phyloP scores from a whole-genome alignment of 2,329 filamentous ascomycete genomes.

The Ascosphaera apis region DNA sequence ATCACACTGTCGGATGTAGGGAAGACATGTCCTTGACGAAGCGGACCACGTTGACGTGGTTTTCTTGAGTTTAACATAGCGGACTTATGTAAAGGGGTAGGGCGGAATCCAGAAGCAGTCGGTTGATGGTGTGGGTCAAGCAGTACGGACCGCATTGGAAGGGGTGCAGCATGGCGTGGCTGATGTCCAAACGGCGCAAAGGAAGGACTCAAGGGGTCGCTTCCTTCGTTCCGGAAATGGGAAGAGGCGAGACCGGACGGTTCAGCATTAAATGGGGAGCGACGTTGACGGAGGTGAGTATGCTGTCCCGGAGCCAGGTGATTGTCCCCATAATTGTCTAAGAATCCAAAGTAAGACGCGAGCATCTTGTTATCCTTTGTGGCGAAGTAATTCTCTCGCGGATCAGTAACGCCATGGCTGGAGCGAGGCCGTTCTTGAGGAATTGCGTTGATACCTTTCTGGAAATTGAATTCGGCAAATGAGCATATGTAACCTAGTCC shows the following conservation, averaged over 20 bases:
- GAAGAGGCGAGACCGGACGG: background rate
- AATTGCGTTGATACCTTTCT: conserved; percentile 44
- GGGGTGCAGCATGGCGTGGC: too few relatives aligned
- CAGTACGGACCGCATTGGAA: conserved; percentile 21
- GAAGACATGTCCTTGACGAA: conserved; percentile 5
- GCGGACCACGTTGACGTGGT: conserved; percentile 11
- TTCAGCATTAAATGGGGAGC: too few relatives aligned
- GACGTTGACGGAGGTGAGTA: conserved; percentile 30
- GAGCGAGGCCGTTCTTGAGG: conserved; percentile 15
- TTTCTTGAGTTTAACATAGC: conserved; percentile 11
- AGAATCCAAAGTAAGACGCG: conserved; percentile 85
- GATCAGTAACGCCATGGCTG: conserved; percentile 28
- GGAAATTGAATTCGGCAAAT: conserved; percentile 93
- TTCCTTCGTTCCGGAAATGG: background rate
- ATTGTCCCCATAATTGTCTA: conserved; percentile 72
- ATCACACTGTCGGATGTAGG: conserved; percentile 3
- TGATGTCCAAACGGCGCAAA: conserved; percentile 9
- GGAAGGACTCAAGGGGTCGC: conserved; percentile 4
- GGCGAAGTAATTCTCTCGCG: conserved; percentile 78
- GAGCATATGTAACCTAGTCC: conserved; percentile 91
- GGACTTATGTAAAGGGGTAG: conserved; percentile 10
- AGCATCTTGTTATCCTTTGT: conserved; percentile 97
- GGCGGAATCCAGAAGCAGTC: conserved; percentile 16
- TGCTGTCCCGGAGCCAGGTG: conserved; percentile 43
- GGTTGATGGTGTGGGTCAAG: conserved; percentile 25